Conservation (phyloP, 176 grass and related monocot genomes). For the Raddia distichophylla region DNA sequence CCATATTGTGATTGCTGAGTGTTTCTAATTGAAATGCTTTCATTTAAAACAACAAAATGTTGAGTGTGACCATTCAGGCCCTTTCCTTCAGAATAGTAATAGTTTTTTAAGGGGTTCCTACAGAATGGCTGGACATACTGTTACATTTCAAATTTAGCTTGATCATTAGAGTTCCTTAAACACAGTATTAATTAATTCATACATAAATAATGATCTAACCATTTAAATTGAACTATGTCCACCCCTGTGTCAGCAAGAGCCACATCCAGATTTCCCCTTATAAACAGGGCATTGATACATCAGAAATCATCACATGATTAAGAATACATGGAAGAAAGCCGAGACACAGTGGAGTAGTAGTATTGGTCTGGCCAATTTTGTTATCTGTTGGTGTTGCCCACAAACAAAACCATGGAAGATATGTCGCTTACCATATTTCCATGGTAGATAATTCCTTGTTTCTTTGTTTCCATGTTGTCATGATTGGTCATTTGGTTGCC, state of each 20-base stretch:
- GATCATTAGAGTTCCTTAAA: background rate
- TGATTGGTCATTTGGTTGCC: background rate
- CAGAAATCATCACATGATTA: background rate
- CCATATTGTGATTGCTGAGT: background rate
- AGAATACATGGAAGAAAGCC: background rate
- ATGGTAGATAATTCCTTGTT: background rate
- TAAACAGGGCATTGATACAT: background rate
- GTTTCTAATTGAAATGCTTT: background rate
- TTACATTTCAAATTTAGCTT: background rate
- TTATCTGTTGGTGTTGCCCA: background rate
- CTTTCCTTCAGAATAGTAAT: background rate
- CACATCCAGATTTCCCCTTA: background rate
- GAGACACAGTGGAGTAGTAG: background rate
- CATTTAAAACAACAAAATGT: slow-evolving; percentile 5
- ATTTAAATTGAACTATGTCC: background rate
- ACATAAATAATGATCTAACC: background rate
- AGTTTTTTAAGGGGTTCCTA: background rate
- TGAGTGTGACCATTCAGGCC: background rate
- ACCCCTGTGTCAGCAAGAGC: background rate
- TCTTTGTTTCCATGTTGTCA: slow-evolving; percentile 13
- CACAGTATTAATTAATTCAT: background rate
- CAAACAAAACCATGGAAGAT: background rate
- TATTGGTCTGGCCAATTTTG: background rate
- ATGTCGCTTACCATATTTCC: background rate
- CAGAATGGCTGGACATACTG: background rate